These are phyloP conservation scores for Euphorbia corollata DNA, from an alignment of 441 rosid genomes.

Conservation along the genomic window DNA sequence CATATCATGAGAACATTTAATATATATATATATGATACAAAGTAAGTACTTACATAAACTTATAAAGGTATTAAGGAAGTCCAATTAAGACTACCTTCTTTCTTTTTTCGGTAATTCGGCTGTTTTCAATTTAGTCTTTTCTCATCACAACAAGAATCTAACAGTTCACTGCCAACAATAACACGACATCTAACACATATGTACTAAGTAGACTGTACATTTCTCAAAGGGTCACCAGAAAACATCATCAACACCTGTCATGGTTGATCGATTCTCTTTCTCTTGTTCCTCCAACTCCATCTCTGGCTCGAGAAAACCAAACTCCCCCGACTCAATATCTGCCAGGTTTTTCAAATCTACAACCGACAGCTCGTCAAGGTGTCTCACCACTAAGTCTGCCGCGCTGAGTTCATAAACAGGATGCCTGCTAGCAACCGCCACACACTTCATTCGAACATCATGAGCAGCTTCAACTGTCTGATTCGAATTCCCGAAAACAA, in stretches of 20 bases:
- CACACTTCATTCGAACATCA: conserved; percentile 90
- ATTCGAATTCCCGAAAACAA: conserved; percentile 89
- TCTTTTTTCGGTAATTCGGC: neutral
- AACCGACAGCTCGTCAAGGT: conserved; percentile 67
- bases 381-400: conserved; percentile 82
- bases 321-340: conserved; percentile 61
- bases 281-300: conserved; percentile 54
- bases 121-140: neutral
- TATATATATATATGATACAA: conserved; percentile 18
- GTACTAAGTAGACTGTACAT: conserved; percentile 43
- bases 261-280: conserved; percentile 38
- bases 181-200: conserved; percentile 20
- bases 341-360: conserved; percentile 92
- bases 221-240: conserved; percentile 50
- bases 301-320: conserved; percentile 50
- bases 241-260: conserved; percentile 51
- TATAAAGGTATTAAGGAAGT: conserved; percentile 20
- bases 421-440: conserved; percentile 88
- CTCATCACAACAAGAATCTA: conserved; percentile 21
- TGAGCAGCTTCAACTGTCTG: conserved; percentile 94
- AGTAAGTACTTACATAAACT: conserved; percentile 27
- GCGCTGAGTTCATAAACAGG: conserved; percentile 87
- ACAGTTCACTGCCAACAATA: conserved; percentile 19
- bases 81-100: conserved; percentile 36
- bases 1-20: conserved; percentile 2